Conservation (phyloP, 2,329 filamentous ascomycete species). For the Eutypella sp. region DNA sequence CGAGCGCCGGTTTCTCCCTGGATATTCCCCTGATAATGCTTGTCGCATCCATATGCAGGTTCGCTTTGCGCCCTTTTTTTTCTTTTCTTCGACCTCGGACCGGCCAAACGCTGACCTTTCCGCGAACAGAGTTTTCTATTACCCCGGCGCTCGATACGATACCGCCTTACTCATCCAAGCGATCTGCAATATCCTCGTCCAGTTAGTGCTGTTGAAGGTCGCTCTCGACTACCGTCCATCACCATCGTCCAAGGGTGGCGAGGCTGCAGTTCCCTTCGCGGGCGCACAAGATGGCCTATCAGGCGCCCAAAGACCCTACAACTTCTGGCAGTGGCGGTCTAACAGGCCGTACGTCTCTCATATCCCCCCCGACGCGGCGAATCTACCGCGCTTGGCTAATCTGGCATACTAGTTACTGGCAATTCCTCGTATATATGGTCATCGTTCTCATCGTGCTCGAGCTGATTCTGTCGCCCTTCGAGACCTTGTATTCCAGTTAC, state of each 20-base stretch:
- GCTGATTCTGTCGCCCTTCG: constrained; percentile 57
- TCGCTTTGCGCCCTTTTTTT: constrained; percentile 11
- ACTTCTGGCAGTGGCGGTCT: constrained; percentile 79
- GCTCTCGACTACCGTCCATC: constrained; percentile 62
- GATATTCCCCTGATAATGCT: constrained; percentile 71
- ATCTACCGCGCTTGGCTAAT: constrained; percentile 18
- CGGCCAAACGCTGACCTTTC: constrained; percentile 4
- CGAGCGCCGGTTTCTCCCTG: constrained; percentile 64
- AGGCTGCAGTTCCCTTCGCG: constrained; percentile 58
- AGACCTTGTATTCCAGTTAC: constrained; percentile 58
- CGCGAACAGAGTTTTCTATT: constrained; percentile 59
- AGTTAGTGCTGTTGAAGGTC: constrained; percentile 60
- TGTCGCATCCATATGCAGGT: constrained; percentile 62
- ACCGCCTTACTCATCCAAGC: constrained; percentile 59
- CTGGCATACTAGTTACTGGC: constrained; percentile 60
- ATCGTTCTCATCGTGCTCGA: constrained; percentile 57
- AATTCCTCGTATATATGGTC: constrained; percentile 66
- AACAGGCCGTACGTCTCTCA: constrained; percentile 53
- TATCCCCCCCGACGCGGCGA: neutral
- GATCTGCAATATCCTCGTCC: constrained; percentile 60
- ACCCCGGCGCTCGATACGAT: constrained; percentile 62
- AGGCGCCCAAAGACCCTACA: constrained; percentile 57
- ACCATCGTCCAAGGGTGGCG: constrained; percentile 55
- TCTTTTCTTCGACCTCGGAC: neutral
- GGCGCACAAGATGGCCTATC: constrained; percentile 38